Base-by-base conservation (phyloP, 2,329 filamentous ascomycete genomes). In the Venturia carpophila region DNA sequence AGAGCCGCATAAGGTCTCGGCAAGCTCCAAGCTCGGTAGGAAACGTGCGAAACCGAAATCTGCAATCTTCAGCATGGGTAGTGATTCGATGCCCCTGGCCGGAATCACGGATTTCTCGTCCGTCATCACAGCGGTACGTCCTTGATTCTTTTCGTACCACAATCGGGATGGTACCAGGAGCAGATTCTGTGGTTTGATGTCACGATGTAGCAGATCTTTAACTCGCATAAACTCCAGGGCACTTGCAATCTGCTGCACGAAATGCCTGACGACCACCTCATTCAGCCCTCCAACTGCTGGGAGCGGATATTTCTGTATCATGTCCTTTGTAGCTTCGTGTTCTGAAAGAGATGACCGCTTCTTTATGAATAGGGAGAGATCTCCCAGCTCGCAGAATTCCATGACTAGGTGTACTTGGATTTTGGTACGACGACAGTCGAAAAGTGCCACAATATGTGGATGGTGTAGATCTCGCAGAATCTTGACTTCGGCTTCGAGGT, bases 1-100 rank as follows among this genome's bases (percentile, higher is more conserved):
- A 15, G 94, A 97, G 21, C 94, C 94, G 75, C 94, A 99, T 0
- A 99, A 84, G 0, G 94, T 99, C 75, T 99, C 94, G 13, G 94
- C 94, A 68, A 99, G 83, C 5, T 92, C 93, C 0, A 93, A 96
- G 9, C 90, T 87, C 1, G 94, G 93, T 61, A 99, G 79, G 65
- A 95, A 91, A 65, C 94, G 87, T 65, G 94, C 94, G 74, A 99
- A 99, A n/a, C 94, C 94, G 73, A 99, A 99, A 78, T 99, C 94
- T 66, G 94, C 94, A 70, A 99, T 87, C 79, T 99, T 99, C 67
- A 99, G 84, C 88, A 97, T 95, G 5, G 94, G 94, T 52, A 99
- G 78, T 21, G 92, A 94, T 64, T 85, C 82, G 39, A 99, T 79
- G 9, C 94, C 94, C 34, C 88, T 87, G 34, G 88, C 84, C 4